Evolutionary conservation across 75 land plant genomes (phyloP).

Genomic region (Pinus albicaulis): DNA sequence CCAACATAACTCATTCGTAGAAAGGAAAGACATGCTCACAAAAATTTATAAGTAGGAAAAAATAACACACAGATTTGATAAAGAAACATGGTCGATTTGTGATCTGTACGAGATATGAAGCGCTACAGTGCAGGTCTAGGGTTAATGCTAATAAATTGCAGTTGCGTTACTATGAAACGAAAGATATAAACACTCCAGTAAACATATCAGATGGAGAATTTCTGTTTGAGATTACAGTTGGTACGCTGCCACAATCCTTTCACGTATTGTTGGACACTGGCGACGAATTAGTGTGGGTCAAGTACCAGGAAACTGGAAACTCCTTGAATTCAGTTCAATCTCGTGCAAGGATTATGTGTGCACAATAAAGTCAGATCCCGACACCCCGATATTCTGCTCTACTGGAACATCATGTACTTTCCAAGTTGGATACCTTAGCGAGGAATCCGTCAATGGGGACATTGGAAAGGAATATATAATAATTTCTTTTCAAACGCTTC

Average conservation of each 20-base stretch:
- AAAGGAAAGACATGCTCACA: too few species aligned
- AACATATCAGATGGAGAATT: slow-evolving; percentile 20
- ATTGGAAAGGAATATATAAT: slow-evolving; percentile 26
- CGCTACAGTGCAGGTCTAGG: not conserved
- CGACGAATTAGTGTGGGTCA: slow-evolving; percentile 36
- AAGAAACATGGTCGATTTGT: too few species aligned
- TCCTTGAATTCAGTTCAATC: too few species aligned
- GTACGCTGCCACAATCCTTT: slow-evolving; percentile 22
- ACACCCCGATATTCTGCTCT: too few species aligned
- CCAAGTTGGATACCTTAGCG: slow-evolving; percentile 21
- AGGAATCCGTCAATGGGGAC: slow-evolving; percentile 8
- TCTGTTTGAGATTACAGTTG: slow-evolving; percentile 20
- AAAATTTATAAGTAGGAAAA: too few species aligned
- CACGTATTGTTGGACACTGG: slow-evolving; percentile 38
- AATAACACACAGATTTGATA: too few species aligned
- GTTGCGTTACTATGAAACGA: not conserved
- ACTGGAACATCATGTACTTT: slow-evolving; percentile 21
- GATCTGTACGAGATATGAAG: not conserved
- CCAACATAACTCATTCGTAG: too few species aligned
- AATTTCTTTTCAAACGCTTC: slow-evolving; percentile 1
- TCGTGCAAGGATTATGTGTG: too few species aligned
- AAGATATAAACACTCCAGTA: slow-evolving; percentile 4
- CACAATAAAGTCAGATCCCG: too few species aligned
- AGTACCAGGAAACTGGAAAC: slow-evolving; percentile 18
- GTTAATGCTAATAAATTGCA: not conserved